Evolutionary conservation across 2,329 filamentous ascomycete species (phyloP).

Genomic region (Shiraia sp.): DNA sequence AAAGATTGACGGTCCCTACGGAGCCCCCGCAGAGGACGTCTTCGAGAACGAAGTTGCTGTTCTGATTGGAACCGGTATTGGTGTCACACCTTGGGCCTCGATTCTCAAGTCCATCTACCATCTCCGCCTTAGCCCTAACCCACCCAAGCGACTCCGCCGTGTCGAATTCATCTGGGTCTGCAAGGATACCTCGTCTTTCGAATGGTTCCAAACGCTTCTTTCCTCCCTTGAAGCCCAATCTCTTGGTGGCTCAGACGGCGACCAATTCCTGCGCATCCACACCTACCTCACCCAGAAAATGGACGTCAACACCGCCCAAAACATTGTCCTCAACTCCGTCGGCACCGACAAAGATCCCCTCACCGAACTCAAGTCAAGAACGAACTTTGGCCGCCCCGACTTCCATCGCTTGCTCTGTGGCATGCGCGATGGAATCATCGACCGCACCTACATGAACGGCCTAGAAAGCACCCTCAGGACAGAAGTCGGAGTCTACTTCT

Average conservation of each 20-base stretch:
- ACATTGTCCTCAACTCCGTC: conserved; percentile 95
- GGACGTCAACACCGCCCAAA: conserved; percentile 89
- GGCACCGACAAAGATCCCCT: conserved; percentile 86
- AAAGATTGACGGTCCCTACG: conserved; percentile 93
- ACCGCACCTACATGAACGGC: conserved; percentile 82
- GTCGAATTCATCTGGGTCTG: conserved; percentile 99
- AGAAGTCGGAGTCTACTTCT: conserved; percentile 97
- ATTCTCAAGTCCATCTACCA: conserved; percentile 99
- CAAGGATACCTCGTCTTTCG: conserved; percentile 92
- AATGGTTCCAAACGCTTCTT: conserved; percentile 97
- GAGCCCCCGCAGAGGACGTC: conserved; percentile 95
- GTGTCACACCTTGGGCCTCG: conserved; percentile 83
- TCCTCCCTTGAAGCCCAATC: conserved; percentile 89
- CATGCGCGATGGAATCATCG: conserved; percentile 86
- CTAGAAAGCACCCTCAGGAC: conserved; percentile 76
- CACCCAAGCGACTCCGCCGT: conserved; percentile 83
- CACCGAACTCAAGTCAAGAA: conserved; percentile 85
- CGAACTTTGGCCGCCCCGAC: conserved; percentile 93
- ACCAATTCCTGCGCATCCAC: conserved; percentile 95
- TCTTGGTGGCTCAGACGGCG: conserved; percentile 62
- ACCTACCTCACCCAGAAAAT: conserved; percentile 95
- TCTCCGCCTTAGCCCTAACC: conserved; percentile 84
- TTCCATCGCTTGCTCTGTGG: conserved; percentile 77
- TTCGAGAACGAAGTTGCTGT: conserved; percentile 91
- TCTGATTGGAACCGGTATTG: conserved; percentile 83